A percentile compares a stretch with the other conserved stretches of the same genome.
Evolutionary conservation across 2,329 filamentous ascomycete species (phyloP).

Genomic region (Penicillium sp.): DNA sequence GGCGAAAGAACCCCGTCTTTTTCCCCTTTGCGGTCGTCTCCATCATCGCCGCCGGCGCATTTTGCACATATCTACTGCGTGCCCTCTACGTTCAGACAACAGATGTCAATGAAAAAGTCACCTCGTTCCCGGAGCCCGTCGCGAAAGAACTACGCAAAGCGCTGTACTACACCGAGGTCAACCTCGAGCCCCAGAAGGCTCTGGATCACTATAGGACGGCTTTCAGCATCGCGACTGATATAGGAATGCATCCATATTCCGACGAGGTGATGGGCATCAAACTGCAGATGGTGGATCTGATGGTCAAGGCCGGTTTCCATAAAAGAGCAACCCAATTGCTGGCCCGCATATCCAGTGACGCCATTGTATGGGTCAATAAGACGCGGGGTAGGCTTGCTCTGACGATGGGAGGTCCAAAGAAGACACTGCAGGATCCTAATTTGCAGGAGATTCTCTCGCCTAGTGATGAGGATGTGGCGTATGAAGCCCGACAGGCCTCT

Average conservation of each 20-base stretch:
- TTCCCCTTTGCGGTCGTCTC: slow-evolving; percentile 40
- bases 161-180: slow-evolving; percentile 78
- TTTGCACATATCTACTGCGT: slow-evolving; percentile 37
- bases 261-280: slow-evolving; percentile 89
- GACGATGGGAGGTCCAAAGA: slow-evolving; percentile 18
- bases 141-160: slow-evolving; percentile 69
- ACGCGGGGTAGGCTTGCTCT: slow-evolving; percentile 18
- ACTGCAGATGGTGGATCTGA: slow-evolving; percentile 72
- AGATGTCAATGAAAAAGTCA: slow-evolving; percentile 37
- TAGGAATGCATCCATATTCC: slow-evolving; percentile 80
- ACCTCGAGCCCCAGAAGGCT: slow-evolving; percentile 69
- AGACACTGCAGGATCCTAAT: slow-evolving; percentile 16
- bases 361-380: slow-evolving; percentile 42
- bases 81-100: slow-evolving; percentile 38
- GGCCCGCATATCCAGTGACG: slow-evolving; percentile 70
- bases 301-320: slow-evolving; percentile 72
- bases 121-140: slow-evolving; percentile 43
- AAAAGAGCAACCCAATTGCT: slow-evolving; percentile 70
- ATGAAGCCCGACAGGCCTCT: slow-evolving; percentile 32
- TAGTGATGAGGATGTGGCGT: neutral
- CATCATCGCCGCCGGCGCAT: slow-evolving; percentile 28
- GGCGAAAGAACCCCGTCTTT: slow-evolving; percentile 41
- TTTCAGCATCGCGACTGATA: slow-evolving; percentile 65
- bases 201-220: slow-evolving; percentile 81
- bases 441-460: slow-evolving; percentile 6